Base-by-base conservation (phyloP, 805 yeast genomes). In the Komagataella pseudopastoris region DNA sequence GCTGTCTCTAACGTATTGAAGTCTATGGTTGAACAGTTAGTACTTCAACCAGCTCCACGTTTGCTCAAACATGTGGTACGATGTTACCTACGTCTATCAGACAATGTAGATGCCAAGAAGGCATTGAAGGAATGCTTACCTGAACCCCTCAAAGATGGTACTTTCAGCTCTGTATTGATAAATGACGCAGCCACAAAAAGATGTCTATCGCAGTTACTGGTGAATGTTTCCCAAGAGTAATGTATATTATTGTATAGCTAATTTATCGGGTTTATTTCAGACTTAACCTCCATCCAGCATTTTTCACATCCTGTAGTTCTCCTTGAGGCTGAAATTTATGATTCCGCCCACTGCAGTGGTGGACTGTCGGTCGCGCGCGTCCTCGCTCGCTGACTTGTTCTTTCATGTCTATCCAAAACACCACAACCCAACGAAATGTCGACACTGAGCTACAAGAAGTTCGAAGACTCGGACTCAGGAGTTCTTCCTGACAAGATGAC, bases 401-500 rank as follows among this genome's bases (percentile, higher is more conserved):
- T 30, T 30, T 30, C 39, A 30, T 8, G 39, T 30, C 39, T 20
- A 20, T 30, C 39, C 39, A 30, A 30, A 30, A 30, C 39, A 30
- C 39, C 39, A 30, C n/a, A 30, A 30, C 39, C 39, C 39, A 30
- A 30, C 39, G 14, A 30, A 48, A 88, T 88, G 96, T 88, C 96
- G 48, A 81, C 95, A 44, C 81, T 74, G 58, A 74, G 85, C 47
- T 88, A 87, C 70, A 89, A 88, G 72, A 86, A 87, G 71, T 80
- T 77, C 68, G 96, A 89, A 63, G 88, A 85, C 64, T 64, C 78
- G 52, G 87, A 77, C 58, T 72, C 84, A 49, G 81, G 83, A 52
- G 71, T 75, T 39, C 67, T 78, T 59, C 95, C 96, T 52, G 98
- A 93, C 70, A 90, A 90, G 70, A 93, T 93, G 98, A 84, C 96